Percentiles rank a stretch among this genome's conserved stretches.
Evolutionary conservation across 345 rosid species (phyloP).

Genomic region (Eucalyptus caleyi): DNA sequence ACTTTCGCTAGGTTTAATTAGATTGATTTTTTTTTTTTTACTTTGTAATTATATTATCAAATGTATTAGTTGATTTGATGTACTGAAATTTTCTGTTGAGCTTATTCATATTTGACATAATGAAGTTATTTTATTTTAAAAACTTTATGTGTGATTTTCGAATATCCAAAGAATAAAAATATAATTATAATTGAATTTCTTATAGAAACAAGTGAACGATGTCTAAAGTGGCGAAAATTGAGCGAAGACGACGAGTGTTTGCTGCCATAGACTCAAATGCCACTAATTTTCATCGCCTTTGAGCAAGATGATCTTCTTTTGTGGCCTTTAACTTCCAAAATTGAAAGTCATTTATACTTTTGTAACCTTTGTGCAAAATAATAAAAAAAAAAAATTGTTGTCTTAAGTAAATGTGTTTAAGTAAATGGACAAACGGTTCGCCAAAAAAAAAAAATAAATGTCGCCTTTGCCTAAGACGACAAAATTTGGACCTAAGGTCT

Average conservation of each 20-base stretch:
- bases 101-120: not conserved
- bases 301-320: not conserved
- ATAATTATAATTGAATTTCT: not conserved
- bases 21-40: not conserved
- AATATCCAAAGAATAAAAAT: not conserved
- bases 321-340: too few relatives aligned
- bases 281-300: not conserved
- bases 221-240: not conserved
- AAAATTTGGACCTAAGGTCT: not conserved
- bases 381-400: too few relatives aligned
- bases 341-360: too few relatives aligned
- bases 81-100: not conserved
- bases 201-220: not conserved
- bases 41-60: not conserved
- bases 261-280: not conserved
- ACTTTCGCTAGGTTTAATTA: not conserved
- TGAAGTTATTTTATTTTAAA: not conserved
- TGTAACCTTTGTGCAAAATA: too few relatives aligned
- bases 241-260: not conserved
- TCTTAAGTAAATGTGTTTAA: too few relatives aligned
- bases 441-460: too few relatives aligned
- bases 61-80: not conserved
- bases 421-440: too few relatives aligned
- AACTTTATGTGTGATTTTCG: not conserved
- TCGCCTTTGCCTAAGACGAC: not conserved